Base-by-base conservation (phyloP, 352 stramenopile species). In the Phytophthora capsici region DNA sequence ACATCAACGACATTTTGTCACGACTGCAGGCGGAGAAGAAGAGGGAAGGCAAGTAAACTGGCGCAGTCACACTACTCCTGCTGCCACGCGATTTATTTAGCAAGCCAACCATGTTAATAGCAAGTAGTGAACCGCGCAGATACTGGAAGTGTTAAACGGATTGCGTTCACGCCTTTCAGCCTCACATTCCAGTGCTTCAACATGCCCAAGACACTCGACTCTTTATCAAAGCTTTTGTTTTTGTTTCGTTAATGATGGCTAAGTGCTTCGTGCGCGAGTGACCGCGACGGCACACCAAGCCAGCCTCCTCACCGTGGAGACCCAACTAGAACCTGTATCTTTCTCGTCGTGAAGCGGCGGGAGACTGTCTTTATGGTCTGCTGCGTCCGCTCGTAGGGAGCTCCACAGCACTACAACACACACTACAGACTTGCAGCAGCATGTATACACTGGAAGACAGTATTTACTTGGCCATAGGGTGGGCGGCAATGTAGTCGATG, bases 391-490 rank as follows among this genome's bases (percentile, higher is more conserved):
- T 55, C n/a, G 51, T 54, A 36, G 38, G 19, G 19, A 14, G 12
- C 7, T 36, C 34, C 30, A 50, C 40, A 56, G 41, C 32, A 60
- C 50, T 48, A 46, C 60, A 37, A 28, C 52, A 57, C 36, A 23
- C 53, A n/a, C 28, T 25, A 48, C 57, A 50, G 38, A 47, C 38
- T 28, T 53, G 44, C 50, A 56, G 56, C 38, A 38, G 54, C 22
- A 63, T 37, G 49, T 25, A 55, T 53, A 46, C 16, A 36, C 45
- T 26, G 19, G 3, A 2, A 9, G 23, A 57, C n/a, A 36, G 19
- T 23, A 49, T 81, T 96, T 99, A 99, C 90, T 99, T 99, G 82
- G 97, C 97, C 94, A 99, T 98, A 46, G 98, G 98, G 89, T 99
- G 98, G 49, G 92, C 91, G 61, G 96, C 85, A 77, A 99, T 96